Evolutionary conservation across 192 early-diverging fungal species (phyloP).

Genomic region (Pilaira anomala): DNA sequence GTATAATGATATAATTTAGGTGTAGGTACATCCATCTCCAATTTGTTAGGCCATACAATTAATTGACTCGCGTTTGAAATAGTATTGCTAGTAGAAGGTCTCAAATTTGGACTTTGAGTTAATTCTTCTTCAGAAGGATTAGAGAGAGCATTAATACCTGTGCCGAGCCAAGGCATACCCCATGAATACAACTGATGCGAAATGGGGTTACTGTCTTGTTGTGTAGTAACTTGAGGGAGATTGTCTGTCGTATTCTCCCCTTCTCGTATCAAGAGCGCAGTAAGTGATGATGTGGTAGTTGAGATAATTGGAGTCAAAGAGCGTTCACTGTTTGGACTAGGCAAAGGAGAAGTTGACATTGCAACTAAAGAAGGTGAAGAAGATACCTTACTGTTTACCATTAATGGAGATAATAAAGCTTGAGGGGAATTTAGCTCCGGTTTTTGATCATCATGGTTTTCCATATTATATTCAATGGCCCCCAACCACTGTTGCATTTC

Average conservation of each 20-base stretch:
- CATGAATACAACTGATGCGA: slow-evolving; percentile 12
- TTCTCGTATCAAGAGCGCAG: slow-evolving; percentile 23
- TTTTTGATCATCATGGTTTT: not conserved
- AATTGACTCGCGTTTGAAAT: too few relatives aligned
- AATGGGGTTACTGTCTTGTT: not conserved
- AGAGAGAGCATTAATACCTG: slow-evolving; percentile 23
- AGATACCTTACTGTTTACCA: not conserved
- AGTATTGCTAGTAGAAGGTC: too few relatives aligned
- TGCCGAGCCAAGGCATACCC: slow-evolving; percentile 36
- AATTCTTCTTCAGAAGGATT: not conserved
- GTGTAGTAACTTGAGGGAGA: not conserved
- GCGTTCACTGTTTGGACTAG: not conserved
- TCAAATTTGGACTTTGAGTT: not conserved
- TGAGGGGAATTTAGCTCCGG: not conserved
- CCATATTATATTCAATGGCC: slow-evolving; percentile 15
- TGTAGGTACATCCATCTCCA: slow-evolving; percentile 17
- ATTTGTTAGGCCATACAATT: slow-evolving; percentile 32
- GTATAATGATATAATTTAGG: slow-evolving; percentile 18
- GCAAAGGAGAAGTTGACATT: not conserved
- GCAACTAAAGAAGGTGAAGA: not conserved
- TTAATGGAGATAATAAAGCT: not conserved
- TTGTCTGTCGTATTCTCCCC: not conserved
- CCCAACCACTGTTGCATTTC: slow-evolving; percentile 65
- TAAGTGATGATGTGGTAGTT: slow-evolving; percentile 14
- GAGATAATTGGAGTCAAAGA: not conserved